phyloP scores from a whole-genome alignment of 2,329 filamentous ascomycete genomes.

The Colletotrichum shisoi region DNA sequence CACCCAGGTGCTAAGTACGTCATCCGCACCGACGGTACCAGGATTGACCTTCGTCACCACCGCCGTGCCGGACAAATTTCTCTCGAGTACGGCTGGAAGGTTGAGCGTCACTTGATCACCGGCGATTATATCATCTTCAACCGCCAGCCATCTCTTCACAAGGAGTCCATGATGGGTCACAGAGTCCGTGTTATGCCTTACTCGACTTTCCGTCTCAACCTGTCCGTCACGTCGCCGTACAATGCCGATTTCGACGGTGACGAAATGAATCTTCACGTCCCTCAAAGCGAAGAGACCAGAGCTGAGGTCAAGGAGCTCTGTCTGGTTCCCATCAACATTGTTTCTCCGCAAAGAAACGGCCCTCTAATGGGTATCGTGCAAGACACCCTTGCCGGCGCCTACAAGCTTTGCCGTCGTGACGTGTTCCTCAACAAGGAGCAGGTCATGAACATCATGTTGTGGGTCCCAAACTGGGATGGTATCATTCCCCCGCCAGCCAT shows the following conservation, averaged over 20 bases:
- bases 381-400: slow-evolving; percentile 93
- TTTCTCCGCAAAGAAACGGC: slow-evolving; percentile 95
- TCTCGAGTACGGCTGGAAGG: slow-evolving; percentile 96
- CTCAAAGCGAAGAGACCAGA: slow-evolving; percentile 94
- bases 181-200: slow-evolving; percentile 98
- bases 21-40: slow-evolving; percentile 88
- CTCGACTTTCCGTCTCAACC: slow-evolving; percentile 95
- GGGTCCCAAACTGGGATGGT: slow-evolving; percentile 98
- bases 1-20: slow-evolving; percentile 97
- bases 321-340: slow-evolving; percentile 98
- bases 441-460: slow-evolving; percentile 96
- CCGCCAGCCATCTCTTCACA: slow-evolving; percentile 97
- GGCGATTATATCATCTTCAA: slow-evolving; percentile 99
- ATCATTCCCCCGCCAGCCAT: slow-evolving; percentile 94
- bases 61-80: slow-evolving; percentile 86
- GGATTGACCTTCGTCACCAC: slow-evolving; percentile 94
- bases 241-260: slow-evolving; percentile 99
- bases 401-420: slow-evolving; percentile 95
- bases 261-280: slow-evolving; percentile 99
- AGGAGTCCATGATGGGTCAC: slow-evolving; percentile 99
- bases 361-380: slow-evolving; percentile 99
- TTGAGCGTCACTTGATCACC: slow-evolving; percentile 94
- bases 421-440: slow-evolving; percentile 88
- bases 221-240: slow-evolving; percentile 98
- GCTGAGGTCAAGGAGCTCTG: slow-evolving; percentile 94